Percentiles rank a stretch among this genome's conserved stretches.
Conservation (phyloP, 1,284 basidiomycete genomes). For the Flammula alnicola region DNA sequence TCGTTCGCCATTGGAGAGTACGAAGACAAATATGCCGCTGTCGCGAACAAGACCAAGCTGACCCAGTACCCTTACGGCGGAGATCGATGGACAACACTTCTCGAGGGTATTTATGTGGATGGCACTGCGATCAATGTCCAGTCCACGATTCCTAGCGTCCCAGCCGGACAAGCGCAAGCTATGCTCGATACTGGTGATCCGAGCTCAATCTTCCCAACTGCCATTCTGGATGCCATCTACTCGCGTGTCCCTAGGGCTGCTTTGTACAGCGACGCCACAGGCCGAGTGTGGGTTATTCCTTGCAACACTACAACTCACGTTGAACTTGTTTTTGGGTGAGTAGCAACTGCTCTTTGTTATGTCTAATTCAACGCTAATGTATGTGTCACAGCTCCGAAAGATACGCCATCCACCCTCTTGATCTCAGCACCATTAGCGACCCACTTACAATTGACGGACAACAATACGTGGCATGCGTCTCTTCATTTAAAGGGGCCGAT, state of each 20-base stretch:
- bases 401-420: conserved; percentile 52
- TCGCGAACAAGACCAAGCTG: conserved; percentile 37
- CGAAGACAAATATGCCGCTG: conserved; percentile 35
- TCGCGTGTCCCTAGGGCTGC: conserved; percentile 39
- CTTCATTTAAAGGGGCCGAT: conserved; percentile 34
- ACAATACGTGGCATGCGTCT: conserved; percentile 42
- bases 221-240: conserved; percentile 43
- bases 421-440: conserved; percentile 39
- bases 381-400: conserved; percentile 39
- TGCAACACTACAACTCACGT: conserved; percentile 46
- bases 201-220: conserved; percentile 35
- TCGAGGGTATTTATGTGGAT: conserved; percentile 42
- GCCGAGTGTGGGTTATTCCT: conserved; percentile 43
- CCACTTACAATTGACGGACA: conserved; percentile 30
- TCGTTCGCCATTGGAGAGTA: conserved; percentile 50
- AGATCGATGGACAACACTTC: conserved; percentile 45
- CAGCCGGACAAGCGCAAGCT: conserved; percentile 37
- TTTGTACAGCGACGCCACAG: conserved; percentile 25
- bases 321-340: conserved; percentile 42
- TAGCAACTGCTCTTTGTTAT: no score
- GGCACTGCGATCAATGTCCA: conserved; percentile 28
- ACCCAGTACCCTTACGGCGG: conserved; percentile 37
- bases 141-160: conserved; percentile 32
- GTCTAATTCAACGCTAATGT: no score
- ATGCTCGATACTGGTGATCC: conserved; percentile 50